Evolutionary conservation across 2,329 filamentous ascomycete genomes (phyloP), one percentile per base, ranked within the genome.

Genomic region (Hypomyces perniciosus): DNA sequence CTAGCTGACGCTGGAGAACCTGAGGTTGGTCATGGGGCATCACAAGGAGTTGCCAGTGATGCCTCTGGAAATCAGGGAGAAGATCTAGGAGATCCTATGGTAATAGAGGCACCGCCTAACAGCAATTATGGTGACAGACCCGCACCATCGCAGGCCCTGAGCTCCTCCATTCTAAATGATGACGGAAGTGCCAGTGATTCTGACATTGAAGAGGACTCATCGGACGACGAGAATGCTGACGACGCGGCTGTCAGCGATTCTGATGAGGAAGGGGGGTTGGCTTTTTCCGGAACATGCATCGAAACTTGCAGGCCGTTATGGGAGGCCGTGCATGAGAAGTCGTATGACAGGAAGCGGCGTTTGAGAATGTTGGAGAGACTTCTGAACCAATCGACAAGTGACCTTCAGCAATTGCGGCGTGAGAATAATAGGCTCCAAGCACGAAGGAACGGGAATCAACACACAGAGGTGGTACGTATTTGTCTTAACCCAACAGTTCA

Each of bases 281-380:
- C 9, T 7, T 40, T 39, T 28, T 12, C 13, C 10, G 37, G 48
- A 6, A 6, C 8, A 40, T 37, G 5, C 30, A 7, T 38, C 12
- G 29, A 26, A 30, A 26, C 8, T n/a, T 50, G 28, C 30, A 31
- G 13, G 40, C 30, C 39, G 6, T 33, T 13, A 10, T 46, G 42
- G 44, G 5, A 8, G 35, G 20, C 10, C 10, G n/a, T 47, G 2
- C 51, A 44, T 39, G 47, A 41, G 6, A 53, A 53, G 9, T 33
- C 48, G 12, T 38, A 43, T 10, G n/a, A n/a, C 28, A 31, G 48
- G 13, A 53, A 51, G 37, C 28, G 20, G 29, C 13, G 10, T 13
- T n/a, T 34, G 31, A 29, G 9, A 4, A 6, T 9, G 8, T 12
- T 47, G 8, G 5, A 46, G 3, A 4, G 26, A 26, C 20, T 20